These are phyloP conservation scores for Colletotrichum magnum DNA, from an alignment of 2,329 filamentous ascomycete genomes.

Conservation along the genomic window DNA sequence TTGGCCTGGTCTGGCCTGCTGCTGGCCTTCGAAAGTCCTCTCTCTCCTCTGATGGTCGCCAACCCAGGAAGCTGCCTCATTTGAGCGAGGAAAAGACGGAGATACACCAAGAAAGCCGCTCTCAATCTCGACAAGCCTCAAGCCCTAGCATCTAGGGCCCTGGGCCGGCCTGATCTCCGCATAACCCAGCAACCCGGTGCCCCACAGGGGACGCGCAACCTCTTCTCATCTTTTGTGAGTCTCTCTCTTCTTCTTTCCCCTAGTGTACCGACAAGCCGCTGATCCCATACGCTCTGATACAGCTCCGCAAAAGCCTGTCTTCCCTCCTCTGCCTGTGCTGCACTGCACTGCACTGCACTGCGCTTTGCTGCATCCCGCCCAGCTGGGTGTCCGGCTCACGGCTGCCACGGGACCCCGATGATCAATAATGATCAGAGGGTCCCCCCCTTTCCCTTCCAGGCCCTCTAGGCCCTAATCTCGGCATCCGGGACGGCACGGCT, in stretches of 20 bases:
- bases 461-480: slow-evolving; percentile 11
- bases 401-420: slow-evolving; percentile 21
- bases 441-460: not conserved
- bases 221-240: slow-evolving; percentile 23
- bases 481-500: slow-evolving; percentile 15
- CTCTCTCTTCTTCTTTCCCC: slow-evolving; percentile 28
- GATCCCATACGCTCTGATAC: slow-evolving; percentile 41
- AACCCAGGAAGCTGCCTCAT: not conserved
- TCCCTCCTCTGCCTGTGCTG: slow-evolving; percentile 20
- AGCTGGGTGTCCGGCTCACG: slow-evolving; percentile 19
- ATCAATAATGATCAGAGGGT: slow-evolving; percentile 8
- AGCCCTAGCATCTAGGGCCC: no score
- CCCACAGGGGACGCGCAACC: slow-evolving; percentile 41
- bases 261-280: slow-evolving; percentile 14
- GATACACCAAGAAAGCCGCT: no score
- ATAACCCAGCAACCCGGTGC: slow-evolving; percentile 39
- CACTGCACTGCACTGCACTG: not conserved
- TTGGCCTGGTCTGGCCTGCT: not conserved
- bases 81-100: not conserved
- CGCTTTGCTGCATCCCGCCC: slow-evolving; percentile 2
- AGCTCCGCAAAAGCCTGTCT: slow-evolving; percentile 35
- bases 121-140: not conserved
- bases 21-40: not conserved
- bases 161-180: slow-evolving; percentile 34
- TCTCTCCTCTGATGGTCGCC: not conserved